Evolutionary conservation across 2,329 filamentous ascomycete genomes (phyloP).

Genomic region (Cytospora schulzeri): DNA sequence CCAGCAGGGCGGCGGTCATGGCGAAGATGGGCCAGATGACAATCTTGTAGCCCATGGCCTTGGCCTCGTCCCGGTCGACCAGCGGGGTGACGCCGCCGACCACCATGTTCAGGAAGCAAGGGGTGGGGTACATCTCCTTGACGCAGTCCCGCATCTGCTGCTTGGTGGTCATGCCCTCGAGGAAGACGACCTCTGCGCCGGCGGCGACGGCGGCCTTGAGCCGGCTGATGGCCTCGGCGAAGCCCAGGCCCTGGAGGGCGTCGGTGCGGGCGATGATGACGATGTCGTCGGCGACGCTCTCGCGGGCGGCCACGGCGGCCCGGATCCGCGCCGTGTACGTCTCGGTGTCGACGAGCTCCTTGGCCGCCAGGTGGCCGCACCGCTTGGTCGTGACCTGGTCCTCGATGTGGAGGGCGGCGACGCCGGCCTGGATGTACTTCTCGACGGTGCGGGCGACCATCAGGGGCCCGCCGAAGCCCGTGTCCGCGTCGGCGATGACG

Average conservation of each 20-base stretch:
- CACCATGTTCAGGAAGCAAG: slow-evolving; percentile 39
- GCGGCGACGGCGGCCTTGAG: slow-evolving; percentile 53
- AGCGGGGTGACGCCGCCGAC: slow-evolving; percentile 39
- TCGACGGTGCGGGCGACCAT: slow-evolving; percentile 54
- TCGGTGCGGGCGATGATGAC: slow-evolving; percentile 68
- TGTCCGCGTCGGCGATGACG: slow-evolving; percentile 63
- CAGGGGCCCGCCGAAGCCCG: slow-evolving; percentile 56
- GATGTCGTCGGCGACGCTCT: slow-evolving; percentile 55
- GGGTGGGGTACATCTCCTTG: slow-evolving; percentile 32
- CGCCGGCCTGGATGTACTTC: slow-evolving; percentile 55
- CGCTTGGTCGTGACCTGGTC: slow-evolving; percentile 66
- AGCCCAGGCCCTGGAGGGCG: slow-evolving; percentile 58
- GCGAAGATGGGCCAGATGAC: slow-evolving; percentile 39
- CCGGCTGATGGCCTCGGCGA: slow-evolving; percentile 55
- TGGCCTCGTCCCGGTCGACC: slow-evolving; percentile 33
- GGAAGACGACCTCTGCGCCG: slow-evolving; percentile 62
- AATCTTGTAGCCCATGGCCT: slow-evolving; percentile 36
- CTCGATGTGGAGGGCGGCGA: slow-evolving; percentile 64
- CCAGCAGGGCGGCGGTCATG: slow-evolving; percentile 37
- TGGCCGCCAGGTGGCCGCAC: slow-evolving; percentile 65
- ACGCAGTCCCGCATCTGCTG: slow-evolving; percentile 42
- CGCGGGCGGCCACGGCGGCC: slow-evolving; percentile 54
- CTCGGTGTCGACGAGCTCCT: slow-evolving; percentile 56
- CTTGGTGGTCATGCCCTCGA: slow-evolving; percentile 57
- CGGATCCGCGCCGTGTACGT: slow-evolving; percentile 59